Base-by-base conservation (phyloP, 305 asterid genomes). In the Coffea humblotiana region DNA sequence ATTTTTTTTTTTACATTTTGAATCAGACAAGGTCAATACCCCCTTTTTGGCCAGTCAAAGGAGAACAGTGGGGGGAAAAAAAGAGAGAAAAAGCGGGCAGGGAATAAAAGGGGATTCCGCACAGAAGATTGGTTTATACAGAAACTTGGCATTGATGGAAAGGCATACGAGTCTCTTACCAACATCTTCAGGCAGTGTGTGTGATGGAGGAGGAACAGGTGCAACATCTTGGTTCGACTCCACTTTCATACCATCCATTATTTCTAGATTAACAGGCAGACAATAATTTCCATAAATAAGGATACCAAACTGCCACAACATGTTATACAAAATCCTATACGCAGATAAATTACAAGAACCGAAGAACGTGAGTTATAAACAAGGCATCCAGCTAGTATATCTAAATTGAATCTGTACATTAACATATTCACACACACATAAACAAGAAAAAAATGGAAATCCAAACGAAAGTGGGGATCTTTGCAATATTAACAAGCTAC, bases 101-200 rank as follows among this genome's bases (percentile, higher is more conserved):
- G 37, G 8, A 64, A 74, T 45, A 40, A 65, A 76, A 49, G 48
- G 74, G 25, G 27, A 58, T 67, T 58, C 6, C 64, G 72, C 32
- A 61, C 58, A 51, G 27, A 51, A 61, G 21, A 67, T 43, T 61
- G 58, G 45, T 16, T 70, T 29, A 21, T 9, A 73, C 32, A 48
- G 63, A n/a, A 37, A 69, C 45, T 69, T 40, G 5, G 56, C 49
- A 66, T 45, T 35, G 19, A 67, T 14, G n/a, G 35, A 73, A 73
- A 8, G n/a, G 8, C 25, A 25, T 23, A 49, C 18, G 51, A 77
- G 74, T 77, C 78, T 77, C 88, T 72, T 82, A 93, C 97, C 97
- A 25, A 81, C 85, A 71, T 90, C 98, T 78, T 85, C 94, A 52
- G 89, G 87, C 43, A 83, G 83, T 76, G 85, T 82, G 82, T 83